Evolutionary conservation across 495 filamentous ascomycete species (phyloP).

Genomic region (Lineolata rhizophorae): DNA sequence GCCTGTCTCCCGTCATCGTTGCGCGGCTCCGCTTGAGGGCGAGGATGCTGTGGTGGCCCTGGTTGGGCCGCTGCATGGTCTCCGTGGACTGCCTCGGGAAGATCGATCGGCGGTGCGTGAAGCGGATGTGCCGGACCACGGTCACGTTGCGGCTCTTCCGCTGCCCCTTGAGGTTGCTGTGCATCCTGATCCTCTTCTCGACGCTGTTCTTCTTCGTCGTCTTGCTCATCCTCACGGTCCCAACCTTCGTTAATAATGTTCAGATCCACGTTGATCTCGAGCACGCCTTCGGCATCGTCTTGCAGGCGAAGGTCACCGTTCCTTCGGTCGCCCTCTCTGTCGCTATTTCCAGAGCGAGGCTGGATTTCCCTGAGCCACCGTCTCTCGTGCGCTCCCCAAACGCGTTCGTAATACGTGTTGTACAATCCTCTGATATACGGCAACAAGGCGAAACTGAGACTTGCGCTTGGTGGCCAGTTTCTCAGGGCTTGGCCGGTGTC

Average conservation of each 20-base stretch:
- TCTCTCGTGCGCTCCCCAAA: slow-evolving; percentile 39
- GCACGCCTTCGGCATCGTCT: slow-evolving; percentile 18
- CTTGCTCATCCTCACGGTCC: slow-evolving; percentile 12
- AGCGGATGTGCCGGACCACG: slow-evolving; percentile 9
- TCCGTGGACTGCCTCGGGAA: too few relatives aligned
- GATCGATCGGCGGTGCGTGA: too few relatives aligned
- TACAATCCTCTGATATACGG: slow-evolving; percentile 49
- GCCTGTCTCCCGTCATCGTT: slow-evolving; percentile 1
- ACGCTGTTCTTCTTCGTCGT: slow-evolving; percentile 6
- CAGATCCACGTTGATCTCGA: slow-evolving; percentile 15
- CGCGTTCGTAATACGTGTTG: slow-evolving; percentile 35
- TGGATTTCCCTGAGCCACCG: slow-evolving; percentile 46
- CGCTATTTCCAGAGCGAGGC: slow-evolving; percentile 29
- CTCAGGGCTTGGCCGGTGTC: slow-evolving; percentile 11
- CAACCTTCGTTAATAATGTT: slow-evolving; percentile 13
- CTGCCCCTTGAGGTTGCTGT: background rate
- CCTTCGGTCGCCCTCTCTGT: too few relatives aligned
- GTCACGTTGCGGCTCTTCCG: background rate
- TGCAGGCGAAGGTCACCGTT: slow-evolving; percentile 22
- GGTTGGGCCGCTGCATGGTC: too few relatives aligned
- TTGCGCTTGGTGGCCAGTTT: slow-evolving; percentile 53
- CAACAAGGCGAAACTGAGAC: slow-evolving; percentile 44
- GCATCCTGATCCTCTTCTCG: slow-evolving; percentile 1
- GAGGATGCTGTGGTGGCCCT: too few relatives aligned
- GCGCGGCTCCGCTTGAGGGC: slow-evolving; percentile 7